Evolutionary conservation across 352 stramenopile genomes (phyloP).

Genomic region (Elongisporangium prolatum): DNA sequence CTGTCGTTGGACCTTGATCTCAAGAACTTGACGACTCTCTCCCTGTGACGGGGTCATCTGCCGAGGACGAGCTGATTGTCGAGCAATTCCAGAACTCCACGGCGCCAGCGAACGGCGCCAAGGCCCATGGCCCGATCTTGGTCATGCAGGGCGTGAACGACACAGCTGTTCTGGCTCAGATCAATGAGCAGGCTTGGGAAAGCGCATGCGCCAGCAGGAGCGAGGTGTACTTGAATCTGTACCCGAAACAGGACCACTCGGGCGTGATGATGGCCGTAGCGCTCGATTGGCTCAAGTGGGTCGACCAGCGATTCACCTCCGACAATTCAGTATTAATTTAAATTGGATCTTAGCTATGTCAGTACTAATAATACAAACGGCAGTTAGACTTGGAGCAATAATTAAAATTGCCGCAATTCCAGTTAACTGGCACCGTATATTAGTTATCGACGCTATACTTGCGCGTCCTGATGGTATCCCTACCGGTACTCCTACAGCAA

Average conservation of each 20-base stretch:
- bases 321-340: no score
- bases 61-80: background rate
- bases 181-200: constrained; percentile 6
- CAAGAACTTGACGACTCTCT: constrained; percentile 3
- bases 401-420: no score
- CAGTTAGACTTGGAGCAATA: no score
- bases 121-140: constrained; percentile 4
- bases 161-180: constrained; percentile 3
- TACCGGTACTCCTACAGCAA: no score
- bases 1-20: constrained; percentile 2
- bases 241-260: constrained; percentile 11
- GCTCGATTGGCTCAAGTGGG: constrained; percentile 1
- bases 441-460: no score
- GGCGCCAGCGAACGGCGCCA: constrained; percentile 3
- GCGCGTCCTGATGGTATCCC: no score
- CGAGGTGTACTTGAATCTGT: constrained; percentile 8
- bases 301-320: background rate
- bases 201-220: constrained; percentile 3
- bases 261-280: no score
- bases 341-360: no score
- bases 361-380: no score
- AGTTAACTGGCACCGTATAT: no score
- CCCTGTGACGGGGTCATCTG: background rate
- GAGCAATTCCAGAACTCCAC: constrained; percentile 4
- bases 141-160: constrained; percentile 10